Evolutionary conservation across 2,329 filamentous ascomycete species (phyloP), one percentile per base, ranked within the genome.

Genomic region (Penicillium aurantiogriseum): DNA sequence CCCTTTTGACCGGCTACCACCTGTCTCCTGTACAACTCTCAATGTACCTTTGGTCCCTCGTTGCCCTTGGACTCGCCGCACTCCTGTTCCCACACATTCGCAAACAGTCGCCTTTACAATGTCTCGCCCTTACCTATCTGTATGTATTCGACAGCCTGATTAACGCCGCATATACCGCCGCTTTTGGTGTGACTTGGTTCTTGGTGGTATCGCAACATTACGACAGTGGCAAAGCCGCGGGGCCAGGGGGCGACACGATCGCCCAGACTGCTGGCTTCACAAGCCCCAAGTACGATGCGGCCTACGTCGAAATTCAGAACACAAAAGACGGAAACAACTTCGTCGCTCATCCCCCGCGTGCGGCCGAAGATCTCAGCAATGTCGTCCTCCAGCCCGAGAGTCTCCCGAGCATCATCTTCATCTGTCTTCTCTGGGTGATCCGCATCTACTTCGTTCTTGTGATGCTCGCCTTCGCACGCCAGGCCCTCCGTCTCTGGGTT

Each of bases 181-280:
- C 88, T 9, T 97, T 97, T 71, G 91, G 89, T 40, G 79, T 91
- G 54, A 86, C 88, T 49, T 97, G 92, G 92, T 96, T 95, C 76
- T 80, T 93, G 58, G 83, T 88, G n/a, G 80, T 90, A 46, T 85
- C 81, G 36, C 79, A 83, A 59, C 79, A 85, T 67, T 77, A 83
- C 51, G 77, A 81, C 54, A 74, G 76, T 56, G 71, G 75, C 48
- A 71, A 73, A 9, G 74, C 75, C 13, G 74, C 72, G 5, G 77
- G 81, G 3, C 77, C 78, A 11, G 84, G 85, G 19, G 78, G 79
- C 27, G 78, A 76, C 63, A 85, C 76, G 48, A 87, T 89, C 60
- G 82, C 81, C 23, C 80, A 86, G 51, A 85, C 83, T 2, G 81
- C 86, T 15, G 87, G 86, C 33, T 88, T 90, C 73, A 88, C 85